Percentiles rank a stretch among this genome's conserved stretches.
phyloP scores from a whole-genome alignment of 805 yeast genomes.

The Wickerhamiella bombiphila region DNA sequence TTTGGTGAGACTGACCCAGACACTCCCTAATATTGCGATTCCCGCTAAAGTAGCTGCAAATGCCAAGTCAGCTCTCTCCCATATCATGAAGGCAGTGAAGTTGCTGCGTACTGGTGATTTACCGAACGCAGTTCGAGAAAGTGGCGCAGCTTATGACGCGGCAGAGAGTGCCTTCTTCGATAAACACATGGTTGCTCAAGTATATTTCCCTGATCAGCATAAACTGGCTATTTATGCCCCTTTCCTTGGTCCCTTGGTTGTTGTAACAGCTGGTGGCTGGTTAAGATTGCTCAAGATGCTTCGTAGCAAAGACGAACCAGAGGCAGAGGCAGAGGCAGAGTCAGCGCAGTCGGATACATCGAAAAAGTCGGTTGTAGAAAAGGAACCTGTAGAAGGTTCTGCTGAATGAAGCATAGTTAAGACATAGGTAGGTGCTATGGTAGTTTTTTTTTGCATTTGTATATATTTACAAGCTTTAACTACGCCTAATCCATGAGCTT shows the following conservation, averaged over 20 bases:
- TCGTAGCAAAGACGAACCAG: not conserved
- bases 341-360: not conserved
- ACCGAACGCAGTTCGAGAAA: conserved; percentile 26
- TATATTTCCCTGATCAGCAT: conserved; percentile 89
- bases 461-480: no score
- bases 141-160: conserved; percentile 40
- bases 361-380: no score
- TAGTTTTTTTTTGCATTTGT: no score
- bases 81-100: conserved; percentile 28
- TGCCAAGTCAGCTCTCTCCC: conserved; percentile 37
- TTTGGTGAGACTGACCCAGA: conserved; percentile 48
- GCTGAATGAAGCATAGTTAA: no score
- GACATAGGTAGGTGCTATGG: no score
- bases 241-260: conserved; percentile 65
- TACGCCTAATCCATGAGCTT: conserved; percentile 46
- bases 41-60: conserved; percentile 54
- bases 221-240: conserved; percentile 90
- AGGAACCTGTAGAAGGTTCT: no score
- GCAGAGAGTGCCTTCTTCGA: conserved; percentile 80
- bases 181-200: conserved; percentile 89
- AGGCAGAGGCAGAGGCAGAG: not conserved
- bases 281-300: conserved; percentile 6
- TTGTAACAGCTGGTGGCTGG: conserved; percentile 35
- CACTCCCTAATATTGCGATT: conserved; percentile 67
- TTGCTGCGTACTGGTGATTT: conserved; percentile 25